Base-by-base conservation (phyloP, 352 stramenopile genomes). In the Globisporangium paddicum region DNA sequence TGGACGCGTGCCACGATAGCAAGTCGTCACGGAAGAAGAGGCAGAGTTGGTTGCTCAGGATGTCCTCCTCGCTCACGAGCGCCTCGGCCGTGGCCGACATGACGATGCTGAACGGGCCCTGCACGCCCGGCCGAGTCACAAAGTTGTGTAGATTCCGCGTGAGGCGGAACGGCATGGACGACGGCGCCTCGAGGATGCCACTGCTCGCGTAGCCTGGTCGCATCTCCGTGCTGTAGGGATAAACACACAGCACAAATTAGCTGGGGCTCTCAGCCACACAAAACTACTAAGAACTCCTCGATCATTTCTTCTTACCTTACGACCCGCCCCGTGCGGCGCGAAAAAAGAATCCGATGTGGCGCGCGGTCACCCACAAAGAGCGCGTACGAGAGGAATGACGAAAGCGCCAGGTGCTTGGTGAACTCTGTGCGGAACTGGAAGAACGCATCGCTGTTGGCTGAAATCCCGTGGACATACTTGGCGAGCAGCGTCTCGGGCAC, bases 111-210 rank as follows among this genome's bases (percentile, higher is more conserved):
- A 97, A 96, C 13, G 84, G 79, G 0, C 89, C 89, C 21, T 97
- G 79, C 1, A 97, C 86, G 14, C 89, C 89, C 0, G 80, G 69
- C 0, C 77, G 73, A 25, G 87, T 96, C 47, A 97, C 77, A 62
- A 97, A 94, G 63, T 87, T 91, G 68, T 90, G 78, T 55, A 96
- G 60, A 55, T 96, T 97, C 7, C 86, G 87, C 37, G 89, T 96
- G 18, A 97, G 68, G 10, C 89, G 85, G 65, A 97, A 97, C 21
- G 89, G 89, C 81, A 97, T 94, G 10, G 82, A 73, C 28, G 79
- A 92, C 30, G 79, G 77, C 14, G 79, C 71, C 46, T 95, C 87
- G 18, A 96, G 64, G 41, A 93, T 87, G 0, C 87, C 87, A 55
- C 76, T 93, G 65, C 71, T 92, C 23, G 83, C 82, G 51, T 96